phyloP scores from a whole-genome alignment of 306 rosid genomes.

The Canavalia ensiformis region DNA sequence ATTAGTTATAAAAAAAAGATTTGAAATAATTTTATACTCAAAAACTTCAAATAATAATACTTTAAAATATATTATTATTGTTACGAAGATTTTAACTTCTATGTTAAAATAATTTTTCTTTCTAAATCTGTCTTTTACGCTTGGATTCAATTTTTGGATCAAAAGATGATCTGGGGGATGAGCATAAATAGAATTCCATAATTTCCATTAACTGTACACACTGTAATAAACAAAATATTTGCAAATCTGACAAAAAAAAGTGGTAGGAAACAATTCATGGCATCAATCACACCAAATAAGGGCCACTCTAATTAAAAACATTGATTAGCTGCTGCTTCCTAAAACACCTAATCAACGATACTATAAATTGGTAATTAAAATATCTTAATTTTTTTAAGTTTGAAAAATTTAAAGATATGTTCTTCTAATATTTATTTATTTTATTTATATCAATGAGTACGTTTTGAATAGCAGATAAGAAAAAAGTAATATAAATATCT shows the following conservation, averaged over 20 bases:
- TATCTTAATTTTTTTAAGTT: no score
- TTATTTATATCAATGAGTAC: neutral
- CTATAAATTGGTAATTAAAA: neutral
- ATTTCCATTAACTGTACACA: neutral
- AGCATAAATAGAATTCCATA: neutral
- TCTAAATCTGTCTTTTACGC: neutral
- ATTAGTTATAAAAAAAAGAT: neutral
- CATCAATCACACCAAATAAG: neutral
- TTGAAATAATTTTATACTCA: neutral
- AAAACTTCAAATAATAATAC: neutral
- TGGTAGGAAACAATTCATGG: neutral
- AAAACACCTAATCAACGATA: neutral
- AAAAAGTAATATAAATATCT: no score
- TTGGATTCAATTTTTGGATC: neutral
- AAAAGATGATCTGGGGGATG: neutral
- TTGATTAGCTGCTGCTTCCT: neutral
- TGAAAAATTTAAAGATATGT: neutral
- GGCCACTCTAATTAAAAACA: neutral
- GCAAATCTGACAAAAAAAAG: neutral
- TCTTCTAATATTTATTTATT: no score
- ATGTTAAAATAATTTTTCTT: constrained; percentile 10
- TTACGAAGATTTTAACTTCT: neutral
- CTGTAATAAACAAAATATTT: neutral
- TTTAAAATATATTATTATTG: no score
- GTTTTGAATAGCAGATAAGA: no score